Conservation (phyloP, 306 rosid species). For the Biancaea sappan region DNA sequence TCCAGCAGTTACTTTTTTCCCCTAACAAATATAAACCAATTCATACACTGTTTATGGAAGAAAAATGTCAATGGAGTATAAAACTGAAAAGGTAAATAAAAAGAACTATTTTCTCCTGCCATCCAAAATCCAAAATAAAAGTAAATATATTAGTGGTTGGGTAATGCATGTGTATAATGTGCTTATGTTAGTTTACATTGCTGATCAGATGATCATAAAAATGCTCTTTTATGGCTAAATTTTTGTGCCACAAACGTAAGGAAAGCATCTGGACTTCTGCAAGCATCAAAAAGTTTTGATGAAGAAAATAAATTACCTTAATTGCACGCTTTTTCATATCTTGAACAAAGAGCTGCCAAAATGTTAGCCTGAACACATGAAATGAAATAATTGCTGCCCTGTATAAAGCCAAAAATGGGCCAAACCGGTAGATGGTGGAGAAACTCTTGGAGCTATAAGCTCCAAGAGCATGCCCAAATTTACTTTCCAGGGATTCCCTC, state of each 20-base stretch:
- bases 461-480: slow-evolving; percentile 82
- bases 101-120: background rate
- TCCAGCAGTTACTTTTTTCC: slow-evolving; percentile 31
- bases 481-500: slow-evolving; percentile 78
- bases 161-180: slow-evolving; percentile 7
- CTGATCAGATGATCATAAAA: slow-evolving; percentile 9
- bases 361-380: slow-evolving; percentile 72
- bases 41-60: slow-evolving; percentile 20
- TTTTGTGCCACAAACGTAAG: slow-evolving; percentile 6
- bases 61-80: background rate
- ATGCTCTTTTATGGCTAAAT: background rate
- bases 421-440: slow-evolving; percentile 64
- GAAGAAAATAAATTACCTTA: slow-evolving; percentile 53
- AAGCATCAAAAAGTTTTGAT: background rate
- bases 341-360: slow-evolving; percentile 72
- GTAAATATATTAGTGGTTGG: slow-evolving; percentile 20
- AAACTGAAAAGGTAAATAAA: background rate
- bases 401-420: slow-evolving; percentile 86
- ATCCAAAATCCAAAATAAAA: background rate
- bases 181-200: slow-evolving; percentile 5
- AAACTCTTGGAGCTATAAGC: slow-evolving; percentile 64
- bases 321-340: slow-evolving; percentile 73
- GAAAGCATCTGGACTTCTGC: slow-evolving; percentile 12
- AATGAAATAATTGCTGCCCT: slow-evolving; percentile 87
- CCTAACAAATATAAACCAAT: slow-evolving; percentile 34